Percentiles rank a stretch among this genome's conserved stretches.
These are phyloP conservation scores for Plasmodium adleri DNA, from an alignment of 169 alveolate species.

Conservation along the genomic window DNA sequence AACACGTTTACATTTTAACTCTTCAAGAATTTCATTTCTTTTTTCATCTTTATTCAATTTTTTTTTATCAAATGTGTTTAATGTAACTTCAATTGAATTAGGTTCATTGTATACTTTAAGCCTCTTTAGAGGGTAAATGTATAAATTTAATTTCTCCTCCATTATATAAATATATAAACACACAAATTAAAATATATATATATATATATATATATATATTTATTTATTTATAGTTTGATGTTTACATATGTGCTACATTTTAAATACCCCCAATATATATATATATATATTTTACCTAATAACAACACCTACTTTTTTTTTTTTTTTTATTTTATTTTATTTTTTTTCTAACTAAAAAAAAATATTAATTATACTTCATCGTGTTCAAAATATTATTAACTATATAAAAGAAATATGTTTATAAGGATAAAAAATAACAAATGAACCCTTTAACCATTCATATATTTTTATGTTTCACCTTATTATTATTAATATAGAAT, in stretches of 20 bases:
- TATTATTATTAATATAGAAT: no score
- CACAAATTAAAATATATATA: background rate
- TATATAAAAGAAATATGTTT: no score
- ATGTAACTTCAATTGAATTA: slow-evolving; percentile 30
- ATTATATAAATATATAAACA: background rate
- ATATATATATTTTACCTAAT: no score
- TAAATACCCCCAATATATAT: background rate
- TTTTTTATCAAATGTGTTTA: slow-evolving; percentile 10
- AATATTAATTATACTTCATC: no score
- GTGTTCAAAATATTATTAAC: no score
- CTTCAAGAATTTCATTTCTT: background rate
- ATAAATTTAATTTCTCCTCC: slow-evolving; percentile 60
- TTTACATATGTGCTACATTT: background rate
- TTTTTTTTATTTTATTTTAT: no score
- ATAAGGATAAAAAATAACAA: no score
- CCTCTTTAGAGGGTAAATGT: slow-evolving; percentile 48
- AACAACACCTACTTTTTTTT: no score
- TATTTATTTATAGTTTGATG: background rate
- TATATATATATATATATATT: background rate
- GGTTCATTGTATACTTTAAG: slow-evolving; percentile 43
- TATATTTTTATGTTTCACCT: no score
- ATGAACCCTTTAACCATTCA: no score
- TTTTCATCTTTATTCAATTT: background rate
- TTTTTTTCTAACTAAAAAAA: no score
- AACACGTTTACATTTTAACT: slow-evolving; percentile 16